phyloP scores from a whole-genome alignment of 192 early-diverging fungal genomes.

The Entomortierella parvispora region DNA sequence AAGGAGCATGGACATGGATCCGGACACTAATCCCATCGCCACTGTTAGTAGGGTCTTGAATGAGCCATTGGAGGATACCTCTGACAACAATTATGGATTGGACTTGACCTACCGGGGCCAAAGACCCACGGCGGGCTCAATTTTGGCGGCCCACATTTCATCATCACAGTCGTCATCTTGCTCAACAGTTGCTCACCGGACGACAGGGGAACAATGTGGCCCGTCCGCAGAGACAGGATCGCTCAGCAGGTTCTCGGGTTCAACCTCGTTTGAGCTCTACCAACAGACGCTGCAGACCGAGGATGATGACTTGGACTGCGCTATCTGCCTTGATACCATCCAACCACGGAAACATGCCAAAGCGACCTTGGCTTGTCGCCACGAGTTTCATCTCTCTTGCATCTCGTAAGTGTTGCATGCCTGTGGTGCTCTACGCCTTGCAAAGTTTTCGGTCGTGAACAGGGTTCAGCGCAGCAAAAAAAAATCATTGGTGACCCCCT shows the following conservation, averaged over 20 bases:
- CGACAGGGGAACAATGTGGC: no score
- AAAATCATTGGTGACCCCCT: no score
- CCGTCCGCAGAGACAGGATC: not conserved
- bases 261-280: no score
- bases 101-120: no score
- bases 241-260: not conserved
- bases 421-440: no score
- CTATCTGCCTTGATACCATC: conserved; percentile 44
- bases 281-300: not conserved
- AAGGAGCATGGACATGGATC: not conserved
- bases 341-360: conserved; percentile 42
- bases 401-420: conserved; percentile 51
- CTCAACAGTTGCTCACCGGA: not conserved
- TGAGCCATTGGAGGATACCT: no score
- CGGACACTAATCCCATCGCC: no score
- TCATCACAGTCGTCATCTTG: not conserved
- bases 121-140: no score
- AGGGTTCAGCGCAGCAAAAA: not conserved
- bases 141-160: not conserved
- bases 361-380: conserved; percentile 43
- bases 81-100: no score
- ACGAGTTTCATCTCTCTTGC: conserved; percentile 51
- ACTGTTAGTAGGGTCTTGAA: no score
- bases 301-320: conserved; percentile 24
- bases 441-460: not conserved